phyloP scores from a whole-genome alignment of 805 yeast species.

The Clavispora asparagi region DNA sequence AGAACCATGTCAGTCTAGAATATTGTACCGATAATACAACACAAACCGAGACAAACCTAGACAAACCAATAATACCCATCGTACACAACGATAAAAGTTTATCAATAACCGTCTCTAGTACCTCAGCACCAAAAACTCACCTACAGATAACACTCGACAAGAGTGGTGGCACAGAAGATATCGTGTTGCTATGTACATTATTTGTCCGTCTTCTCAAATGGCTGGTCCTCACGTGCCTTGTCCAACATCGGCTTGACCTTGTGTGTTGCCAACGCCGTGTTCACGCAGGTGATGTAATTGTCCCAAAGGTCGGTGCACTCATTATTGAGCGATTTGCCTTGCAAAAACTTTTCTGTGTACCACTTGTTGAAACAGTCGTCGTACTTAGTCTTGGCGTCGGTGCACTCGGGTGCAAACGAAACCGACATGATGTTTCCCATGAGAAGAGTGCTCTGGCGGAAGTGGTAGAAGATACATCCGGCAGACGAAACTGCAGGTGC shows the following conservation, averaged over 20 bases:
- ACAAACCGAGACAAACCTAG: too few species aligned
- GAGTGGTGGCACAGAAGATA: too few species aligned
- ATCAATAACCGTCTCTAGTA: too few species aligned
- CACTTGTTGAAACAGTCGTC: slow-evolving; percentile 92
- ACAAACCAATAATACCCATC: too few species aligned
- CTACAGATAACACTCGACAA: too few species aligned
- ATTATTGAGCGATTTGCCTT: slow-evolving; percentile 54
- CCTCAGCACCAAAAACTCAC: too few species aligned
- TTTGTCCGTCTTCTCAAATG: slow-evolving; percentile 38
- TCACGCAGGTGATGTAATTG: slow-evolving; percentile 82
- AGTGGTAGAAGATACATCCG: background rate
- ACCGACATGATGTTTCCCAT: slow-evolving; percentile 49
- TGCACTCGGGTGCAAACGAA: slow-evolving; percentile 96
- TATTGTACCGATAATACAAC: too few species aligned
- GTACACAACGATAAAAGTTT: too few species aligned
- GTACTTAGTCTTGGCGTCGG: slow-evolving; percentile 75
- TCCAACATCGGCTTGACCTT: slow-evolving; percentile 81
- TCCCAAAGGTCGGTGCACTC: slow-evolving; percentile 92
- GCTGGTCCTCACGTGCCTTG: slow-evolving; percentile 86
- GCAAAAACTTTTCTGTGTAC: slow-evolving; percentile 80
- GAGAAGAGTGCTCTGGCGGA: background rate
- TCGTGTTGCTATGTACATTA: background rate
- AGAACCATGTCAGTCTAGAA: too few species aligned
- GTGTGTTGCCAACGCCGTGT: slow-evolving; percentile 60
- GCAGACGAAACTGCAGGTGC: background rate